phyloP scores from a whole-genome alignment of 2,329 filamentous ascomycete genomes.

The Beauveria australis region DNA sequence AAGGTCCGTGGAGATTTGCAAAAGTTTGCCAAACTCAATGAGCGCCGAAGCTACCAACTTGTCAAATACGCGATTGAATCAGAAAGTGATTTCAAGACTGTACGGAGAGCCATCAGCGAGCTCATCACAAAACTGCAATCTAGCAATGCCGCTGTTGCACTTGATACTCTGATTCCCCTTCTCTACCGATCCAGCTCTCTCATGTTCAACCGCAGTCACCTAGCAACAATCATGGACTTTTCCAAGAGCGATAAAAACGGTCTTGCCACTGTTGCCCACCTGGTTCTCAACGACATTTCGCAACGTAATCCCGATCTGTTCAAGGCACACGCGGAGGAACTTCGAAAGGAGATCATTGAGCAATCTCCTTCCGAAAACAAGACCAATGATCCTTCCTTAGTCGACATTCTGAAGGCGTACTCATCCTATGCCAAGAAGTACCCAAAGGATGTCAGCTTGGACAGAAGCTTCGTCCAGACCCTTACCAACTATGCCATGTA shows the following conservation, averaged over 20 bases:
- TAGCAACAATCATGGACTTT: constrained; percentile 80
- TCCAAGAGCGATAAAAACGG: constrained; percentile 76
- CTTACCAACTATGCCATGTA: constrained; percentile 77
- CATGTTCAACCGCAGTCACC: constrained; percentile 89
- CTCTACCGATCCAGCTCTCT: constrained; percentile 77
- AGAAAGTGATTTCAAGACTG: constrained; percentile 85
- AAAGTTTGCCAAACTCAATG: constrained; percentile 85
- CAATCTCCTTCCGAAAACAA: constrained; percentile 65
- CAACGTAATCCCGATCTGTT: constrained; percentile 82
- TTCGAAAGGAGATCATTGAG: constrained; percentile 78
- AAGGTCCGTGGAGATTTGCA: constrained; percentile 70
- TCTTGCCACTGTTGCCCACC: constrained; percentile 71
- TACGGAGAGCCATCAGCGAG: constrained; percentile 85
- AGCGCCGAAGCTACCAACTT: constrained; percentile 82
- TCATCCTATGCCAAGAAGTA: constrained; percentile 85
- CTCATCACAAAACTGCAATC: constrained; percentile 72
- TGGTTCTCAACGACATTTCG: constrained; percentile 87
- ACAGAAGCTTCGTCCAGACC: constrained; percentile 72
- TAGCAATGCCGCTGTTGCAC: constrained; percentile 52
- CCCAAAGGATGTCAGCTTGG: constrained; percentile 71
- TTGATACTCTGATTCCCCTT: constrained; percentile 75
- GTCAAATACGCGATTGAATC: constrained; percentile 77
- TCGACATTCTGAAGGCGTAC: constrained; percentile 89
- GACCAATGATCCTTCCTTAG: constrained; percentile 63
- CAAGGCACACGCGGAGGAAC: constrained; percentile 82